phyloP scores from a whole-genome alignment of 192 early-diverging fungal species.

The Haplosporangium gracile region DNA sequence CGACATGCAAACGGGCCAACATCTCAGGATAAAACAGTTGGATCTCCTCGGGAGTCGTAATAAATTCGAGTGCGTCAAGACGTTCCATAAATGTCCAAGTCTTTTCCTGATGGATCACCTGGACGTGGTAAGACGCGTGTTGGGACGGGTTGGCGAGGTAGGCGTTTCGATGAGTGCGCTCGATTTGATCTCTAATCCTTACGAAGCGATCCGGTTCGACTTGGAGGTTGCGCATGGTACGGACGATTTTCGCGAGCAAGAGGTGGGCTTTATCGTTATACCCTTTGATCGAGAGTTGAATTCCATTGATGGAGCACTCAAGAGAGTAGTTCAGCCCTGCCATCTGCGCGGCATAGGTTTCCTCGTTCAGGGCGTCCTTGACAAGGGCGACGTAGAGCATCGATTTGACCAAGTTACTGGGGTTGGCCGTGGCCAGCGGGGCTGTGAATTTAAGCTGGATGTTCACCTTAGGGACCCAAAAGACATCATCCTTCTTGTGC shows the following conservation, averaged over 20 bases:
- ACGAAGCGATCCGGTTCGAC: slow-evolving; percentile 75
- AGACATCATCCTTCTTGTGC: slow-evolving; percentile 96
- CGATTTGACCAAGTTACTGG: slow-evolving; percentile 13
- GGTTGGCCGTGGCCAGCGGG: neutral
- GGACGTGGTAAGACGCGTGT: slow-evolving; percentile 74
- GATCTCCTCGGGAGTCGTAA: slow-evolving; percentile 74
- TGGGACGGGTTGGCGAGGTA: slow-evolving; percentile 76
- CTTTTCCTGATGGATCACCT: slow-evolving; percentile 71
- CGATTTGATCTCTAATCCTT: slow-evolving; percentile 78
- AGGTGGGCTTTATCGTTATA: slow-evolving; percentile 87
- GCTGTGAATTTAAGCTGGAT: slow-evolving; percentile 68
- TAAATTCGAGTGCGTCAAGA: slow-evolving; percentile 65
- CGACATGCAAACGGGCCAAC: slow-evolving; percentile 72
- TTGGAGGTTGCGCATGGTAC: slow-evolving; percentile 68
- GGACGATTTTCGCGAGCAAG: slow-evolving; percentile 75
- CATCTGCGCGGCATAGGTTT: slow-evolving; percentile 62
- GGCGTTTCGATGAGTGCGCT: slow-evolving; percentile 74
- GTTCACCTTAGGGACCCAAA: slow-evolving; percentile 89
- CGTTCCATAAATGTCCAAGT: slow-evolving; percentile 83
- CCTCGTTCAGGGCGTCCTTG: slow-evolving; percentile 58
- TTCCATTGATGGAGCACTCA: slow-evolving; percentile 59
- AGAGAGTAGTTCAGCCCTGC: slow-evolving; percentile 70
- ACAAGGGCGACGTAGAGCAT: slow-evolving; percentile 51
- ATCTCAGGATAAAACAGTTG: slow-evolving; percentile 74
- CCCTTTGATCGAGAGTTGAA: slow-evolving; percentile 77